phyloP scores from a whole-genome alignment of 768 basidiomycete species.

The Pholiota microspora region DNA sequence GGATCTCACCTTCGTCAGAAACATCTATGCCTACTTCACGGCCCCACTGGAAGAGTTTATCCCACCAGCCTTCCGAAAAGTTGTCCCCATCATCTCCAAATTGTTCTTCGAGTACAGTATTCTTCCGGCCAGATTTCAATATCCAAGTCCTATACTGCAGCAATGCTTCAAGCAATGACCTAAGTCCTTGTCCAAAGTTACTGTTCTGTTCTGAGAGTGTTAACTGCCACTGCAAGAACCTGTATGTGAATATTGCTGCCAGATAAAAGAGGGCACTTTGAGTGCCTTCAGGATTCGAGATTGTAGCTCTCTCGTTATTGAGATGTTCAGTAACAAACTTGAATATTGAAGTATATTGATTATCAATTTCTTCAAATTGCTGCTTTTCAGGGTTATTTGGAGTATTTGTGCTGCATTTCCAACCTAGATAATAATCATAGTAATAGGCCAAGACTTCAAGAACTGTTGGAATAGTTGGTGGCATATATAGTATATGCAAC shows the following conservation, averaged over 20 bases:
- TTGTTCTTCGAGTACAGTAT: neutral
- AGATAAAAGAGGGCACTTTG: neutral
- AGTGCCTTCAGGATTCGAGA: neutral
- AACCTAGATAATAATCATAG: neutral
- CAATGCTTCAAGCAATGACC: neutral
- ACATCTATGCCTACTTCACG: too few relatives aligned
- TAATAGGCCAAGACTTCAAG: neutral
- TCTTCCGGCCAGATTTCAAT: neutral
- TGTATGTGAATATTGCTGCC: neutral
- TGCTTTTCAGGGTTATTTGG: neutral
- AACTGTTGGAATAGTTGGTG: too few relatives aligned
- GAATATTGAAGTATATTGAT: neutral
- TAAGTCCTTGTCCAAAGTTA: neutral
- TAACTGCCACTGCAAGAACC: neutral
- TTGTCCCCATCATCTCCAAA: neutral
- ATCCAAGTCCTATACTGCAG: neutral
- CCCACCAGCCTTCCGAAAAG: too few relatives aligned
- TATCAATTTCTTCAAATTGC: neutral
- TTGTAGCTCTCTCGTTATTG: neutral
- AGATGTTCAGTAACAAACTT: neutral
- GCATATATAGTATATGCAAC: too few relatives aligned
- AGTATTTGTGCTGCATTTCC: neutral
- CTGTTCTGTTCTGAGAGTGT: neutral
- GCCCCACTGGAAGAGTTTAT: too few relatives aligned
- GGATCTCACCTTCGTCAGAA: too few relatives aligned